Base-by-base conservation (phyloP, 2,329 filamentous ascomycete genomes). In the Pseudogymnoascus sp. region DNA sequence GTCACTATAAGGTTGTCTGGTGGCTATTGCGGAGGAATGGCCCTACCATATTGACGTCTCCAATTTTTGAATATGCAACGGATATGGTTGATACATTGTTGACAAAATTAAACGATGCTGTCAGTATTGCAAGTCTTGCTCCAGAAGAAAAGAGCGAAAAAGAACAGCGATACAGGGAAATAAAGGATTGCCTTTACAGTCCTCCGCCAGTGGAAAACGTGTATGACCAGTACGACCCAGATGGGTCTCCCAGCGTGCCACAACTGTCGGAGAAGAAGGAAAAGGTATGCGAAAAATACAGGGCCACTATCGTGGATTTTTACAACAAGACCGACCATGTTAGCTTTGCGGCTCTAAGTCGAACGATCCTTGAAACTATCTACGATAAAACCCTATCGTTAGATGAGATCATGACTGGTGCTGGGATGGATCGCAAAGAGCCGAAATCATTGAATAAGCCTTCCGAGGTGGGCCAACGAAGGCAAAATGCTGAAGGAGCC, bases 261-360 rank as follows among this genome's bases (percentile, higher is more conserved):
- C 50, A 56, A 4, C 50, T 33, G 5, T 7, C 50, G n/a, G 8
- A 6, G 26, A 16, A 56, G 28, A 56, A 56, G n/a, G n/a, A 56
- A 56, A 33, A 2, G 11, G 26, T 33, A 19, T 56, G 50, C 4
- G 16, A 56, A 7, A 33, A 56, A 22, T 56, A 56, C 4, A 33
- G n/a, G n/a, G 50, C 26, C 26, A 56, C 50, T 19, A 56, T 56
- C 6, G 50, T 56, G 11, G 50, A 56, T 56, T 56, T 56, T 56
- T 56, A 56, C 10, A 12, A 56, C 26, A 56, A 56, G 7, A 26
- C n/a, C 11, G 26, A 7, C 8, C 26, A 19, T 19, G 50, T 33
- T n/a, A 56, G 50, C 50, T 56, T 56, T 33, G 50, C 26, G 11
- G n/a, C 50, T 12, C n/a, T 56, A 33, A 56, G 10, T 12, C 26